Base-by-base conservation (phyloP, 2,329 filamentous ascomycete species). In the Alternaria triticina region DNA sequence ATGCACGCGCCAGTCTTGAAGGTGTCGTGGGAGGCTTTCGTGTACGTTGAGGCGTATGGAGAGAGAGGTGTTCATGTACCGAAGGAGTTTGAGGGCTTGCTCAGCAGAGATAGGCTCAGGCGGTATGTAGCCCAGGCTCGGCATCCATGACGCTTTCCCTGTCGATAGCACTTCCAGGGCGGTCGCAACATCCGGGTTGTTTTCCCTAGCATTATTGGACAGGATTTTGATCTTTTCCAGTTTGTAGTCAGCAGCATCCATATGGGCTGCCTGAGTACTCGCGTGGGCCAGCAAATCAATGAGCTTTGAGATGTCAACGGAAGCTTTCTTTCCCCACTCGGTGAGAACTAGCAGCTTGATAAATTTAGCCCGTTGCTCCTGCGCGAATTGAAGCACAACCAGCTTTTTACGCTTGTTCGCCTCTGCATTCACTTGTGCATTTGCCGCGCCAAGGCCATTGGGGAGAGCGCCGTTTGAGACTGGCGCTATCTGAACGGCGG, bases 291-390 rank as follows among this genome's bases (percentile, higher is more conserved):
- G 92, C 68, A 99, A 82, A 74, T 98, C 94, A 69, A 98, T 96
- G 64, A 98, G 86, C 79, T 91, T 93, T 82, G 91, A 91, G 70
- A 98, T 92, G 70, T 91, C 89, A 43, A 89, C 86, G 33, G 91
- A 66, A 17, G 74, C 72, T 52, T 76, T 78, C 89, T 77, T 92
- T 90, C 74, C 91, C 96, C 96, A 99, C 80, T 96, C 91, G 2
- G 91, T 89, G 50, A 99, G 90, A 22, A 99, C 93, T 20, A 97
- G 85, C 8, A 94, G 88, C 82, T 99, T 98, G 78, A 97, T 93
- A 85, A 96, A 98, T 82, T 93, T 93, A 28, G 90, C 89, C 74
- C 97, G 90, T 74, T 91, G 88, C 22, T 89, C 87, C 77, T 95
- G 90, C 9, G 91, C 89, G 81, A 96, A 97, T 46, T 91, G 88